Percentiles rank a stretch among this genome's conserved stretches.
Evolutionary conservation across 495 filamentous ascomycete genomes (phyloP).

Genomic region (Tuber melanosporum): DNA sequence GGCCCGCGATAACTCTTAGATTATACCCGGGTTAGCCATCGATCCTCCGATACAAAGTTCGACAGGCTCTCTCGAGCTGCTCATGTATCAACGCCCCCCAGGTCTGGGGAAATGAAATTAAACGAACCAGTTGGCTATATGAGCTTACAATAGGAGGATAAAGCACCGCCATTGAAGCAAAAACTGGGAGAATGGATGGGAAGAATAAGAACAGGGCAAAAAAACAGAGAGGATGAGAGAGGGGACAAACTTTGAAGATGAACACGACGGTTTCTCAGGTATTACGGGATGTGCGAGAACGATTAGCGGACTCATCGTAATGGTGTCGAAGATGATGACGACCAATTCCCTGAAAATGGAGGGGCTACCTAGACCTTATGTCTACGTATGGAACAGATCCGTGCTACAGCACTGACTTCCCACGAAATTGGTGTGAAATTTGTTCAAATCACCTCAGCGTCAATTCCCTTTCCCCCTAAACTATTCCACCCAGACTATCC

Average conservation of each 20-base stretch:
- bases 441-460: neutral
- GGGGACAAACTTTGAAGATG: neutral
- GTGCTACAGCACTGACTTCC: neutral
- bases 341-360: neutral
- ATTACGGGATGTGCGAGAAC: neutral
- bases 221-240: neutral
- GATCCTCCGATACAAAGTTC: neutral
- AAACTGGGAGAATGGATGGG: neutral
- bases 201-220: neutral
- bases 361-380: neutral
- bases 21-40: neutral
- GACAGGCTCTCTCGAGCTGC: neutral
- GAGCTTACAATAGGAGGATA: neutral
- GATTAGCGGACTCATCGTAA: neutral
- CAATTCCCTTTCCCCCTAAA: neutral
- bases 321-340: neutral
- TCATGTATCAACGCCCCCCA: neutral
- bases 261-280: neutral
- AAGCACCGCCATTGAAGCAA: neutral
- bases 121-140: neutral
- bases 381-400: neutral
- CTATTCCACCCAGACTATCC: neutral
- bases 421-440: neutral
- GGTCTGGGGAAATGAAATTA: neutral
- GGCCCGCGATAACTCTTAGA: neutral